Base-by-base conservation (phyloP, 495 filamentous ascomycete genomes). In the Penicillium fimorum region DNA sequence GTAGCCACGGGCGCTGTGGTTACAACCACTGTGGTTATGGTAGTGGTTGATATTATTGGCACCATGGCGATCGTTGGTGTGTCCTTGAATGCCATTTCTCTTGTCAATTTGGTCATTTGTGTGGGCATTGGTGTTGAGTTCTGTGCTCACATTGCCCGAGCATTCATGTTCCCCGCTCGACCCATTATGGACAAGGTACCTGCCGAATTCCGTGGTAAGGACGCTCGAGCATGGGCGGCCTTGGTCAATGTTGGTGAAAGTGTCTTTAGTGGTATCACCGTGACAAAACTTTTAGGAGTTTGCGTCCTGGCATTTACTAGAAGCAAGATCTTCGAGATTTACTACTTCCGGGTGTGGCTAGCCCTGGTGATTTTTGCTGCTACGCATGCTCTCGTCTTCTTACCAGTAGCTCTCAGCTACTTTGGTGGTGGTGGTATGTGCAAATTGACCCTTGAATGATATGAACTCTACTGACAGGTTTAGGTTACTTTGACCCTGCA, bases 311-410 rank as follows among this genome's bases (percentile, higher is more conserved):
- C 92, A 0, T 97, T 96, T 59, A 99, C 94, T 8, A 75, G 89
- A 24, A 96, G 91, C 71, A 97, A 97, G 82, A 97, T 99, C 69
- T 99, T 99, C 66, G 95, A 97, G 78, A 89, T 97, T 52, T 99
- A 97, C 71, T 99, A 97, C 70, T 99, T 99, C 76, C 79, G 94
- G 8, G 88, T 99, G 35, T 99, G 94, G 94, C 68, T 96, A 20
- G 87, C 92, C 43, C 79, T 99, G 57, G 91, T 97, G 37, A 60
- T 91, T 20, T 90, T 96, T 57, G 95, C 91, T n/a, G 90, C 91
- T 20, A 77, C 82, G 0, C 94, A 99, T 69, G 90, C 92, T 11
- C 79, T 99, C 15, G 81, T 99, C 3, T 96, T 96, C 71, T 74
- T 99, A 57, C 94, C 94, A 0, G 95, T 97, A 7, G 89, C 87